Evolutionary conservation across 164 flowering plant genomes (phyloP).

Genomic region (Annona squamosa): DNA sequence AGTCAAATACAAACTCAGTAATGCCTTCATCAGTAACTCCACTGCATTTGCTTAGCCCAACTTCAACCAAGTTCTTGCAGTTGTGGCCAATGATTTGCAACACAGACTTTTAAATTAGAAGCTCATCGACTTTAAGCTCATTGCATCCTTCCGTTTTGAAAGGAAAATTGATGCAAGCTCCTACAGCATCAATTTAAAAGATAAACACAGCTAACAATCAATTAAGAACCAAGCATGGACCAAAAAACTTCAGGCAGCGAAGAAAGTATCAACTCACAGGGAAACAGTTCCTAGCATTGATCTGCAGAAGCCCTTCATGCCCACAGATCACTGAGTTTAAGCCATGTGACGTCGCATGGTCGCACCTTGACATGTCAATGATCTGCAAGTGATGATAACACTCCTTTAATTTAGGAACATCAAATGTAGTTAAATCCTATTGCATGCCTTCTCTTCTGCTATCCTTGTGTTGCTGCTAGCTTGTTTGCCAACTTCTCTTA

Average conservation of each 20-base stretch:
- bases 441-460: conserved; percentile 58
- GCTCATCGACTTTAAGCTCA: conserved; percentile 29
- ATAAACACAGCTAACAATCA: background rate
- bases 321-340: conserved; percentile 36
- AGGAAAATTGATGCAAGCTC: conserved; percentile 34
- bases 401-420: background rate
- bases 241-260: background rate
- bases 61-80: conserved; percentile 39
- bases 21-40: conserved; percentile 62
- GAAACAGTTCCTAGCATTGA: conserved; percentile 41
- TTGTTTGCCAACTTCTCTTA: conserved; percentile 72
- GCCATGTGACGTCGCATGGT: conserved; percentile 33
- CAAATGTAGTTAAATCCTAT: too few relatives aligned
- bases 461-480: conserved; percentile 67
- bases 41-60: conserved; percentile 57
- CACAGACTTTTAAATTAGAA: conserved; percentile 26
- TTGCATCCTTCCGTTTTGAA: conserved; percentile 29
- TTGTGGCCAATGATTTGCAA: conserved; percentile 26
- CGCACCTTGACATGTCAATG: conserved; percentile 61
- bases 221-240: background rate
- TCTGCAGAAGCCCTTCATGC: conserved; percentile 33
- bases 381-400: conserved; percentile 26
- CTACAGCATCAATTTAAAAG: conserved; percentile 22
- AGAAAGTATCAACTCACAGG: conserved; percentile 35
- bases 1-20: conserved; percentile 32